phyloP scores from a whole-genome alignment of 2,329 filamentous ascomycete species.

The Macrophomina pseudophaseolina region DNA sequence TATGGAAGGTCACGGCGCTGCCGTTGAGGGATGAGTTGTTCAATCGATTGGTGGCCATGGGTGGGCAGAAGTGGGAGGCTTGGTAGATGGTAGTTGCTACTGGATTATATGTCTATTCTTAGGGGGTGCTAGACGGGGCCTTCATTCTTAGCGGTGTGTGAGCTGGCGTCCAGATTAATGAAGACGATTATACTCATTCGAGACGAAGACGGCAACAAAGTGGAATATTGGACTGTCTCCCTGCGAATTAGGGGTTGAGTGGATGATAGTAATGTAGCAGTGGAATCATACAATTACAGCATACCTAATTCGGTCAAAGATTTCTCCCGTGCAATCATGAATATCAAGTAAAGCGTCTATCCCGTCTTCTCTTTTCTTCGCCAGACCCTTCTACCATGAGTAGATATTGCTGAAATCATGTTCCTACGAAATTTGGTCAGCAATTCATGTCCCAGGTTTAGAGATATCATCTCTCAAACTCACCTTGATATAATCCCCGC shows the following conservation, averaged over 20 bases:
- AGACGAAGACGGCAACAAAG: too few relatives aligned
- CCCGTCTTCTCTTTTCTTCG: not conserved
- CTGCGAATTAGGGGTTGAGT: too few relatives aligned
- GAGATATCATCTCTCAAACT: conserved; percentile 10
- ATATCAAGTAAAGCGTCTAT: conserved; percentile 1
- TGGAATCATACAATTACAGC: not conserved
- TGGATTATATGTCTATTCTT: too few relatives aligned
- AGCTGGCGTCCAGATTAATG: too few relatives aligned
- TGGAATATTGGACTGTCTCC: too few relatives aligned
- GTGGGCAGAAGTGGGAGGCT: conserved; percentile 75
- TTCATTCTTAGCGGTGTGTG: too few relatives aligned
- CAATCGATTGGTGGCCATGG: conserved; percentile 77
- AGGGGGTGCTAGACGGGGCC: too few relatives aligned
- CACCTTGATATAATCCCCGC: conserved; percentile 89
- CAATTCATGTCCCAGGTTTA: not conserved
- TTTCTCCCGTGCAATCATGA: not conserved
- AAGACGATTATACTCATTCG: too few relatives aligned
- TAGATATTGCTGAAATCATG: conserved; percentile 26
- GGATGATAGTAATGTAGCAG: not conserved
- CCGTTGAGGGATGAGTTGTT: conserved; percentile 77
- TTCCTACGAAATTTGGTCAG: conserved; percentile 16
- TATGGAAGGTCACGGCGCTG: conserved; percentile 72
- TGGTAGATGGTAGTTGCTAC: not conserved
- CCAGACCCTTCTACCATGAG: conserved; percentile 8
- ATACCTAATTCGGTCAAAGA: not conserved